Base-by-base conservation (phyloP, 2,329 filamentous ascomycete genomes). In the Chaetomium sp. region DNA sequence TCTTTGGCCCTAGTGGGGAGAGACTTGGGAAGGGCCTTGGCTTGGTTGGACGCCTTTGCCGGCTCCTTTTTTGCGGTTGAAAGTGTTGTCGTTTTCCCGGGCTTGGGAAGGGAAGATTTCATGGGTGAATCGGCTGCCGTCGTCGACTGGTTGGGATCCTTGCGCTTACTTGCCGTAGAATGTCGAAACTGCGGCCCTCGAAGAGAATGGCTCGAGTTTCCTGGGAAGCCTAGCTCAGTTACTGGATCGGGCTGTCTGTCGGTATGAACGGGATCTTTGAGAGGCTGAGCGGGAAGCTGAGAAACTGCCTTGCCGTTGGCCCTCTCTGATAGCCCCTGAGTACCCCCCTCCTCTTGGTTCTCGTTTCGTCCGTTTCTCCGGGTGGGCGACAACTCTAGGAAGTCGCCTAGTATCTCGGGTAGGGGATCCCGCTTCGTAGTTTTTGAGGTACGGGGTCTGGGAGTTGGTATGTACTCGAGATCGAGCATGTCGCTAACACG, bases 401-500 rank as follows among this genome's bases (percentile, higher is more conserved):
- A 6, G 29, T 45, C 55, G 8, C 8, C 49, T 1, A 64, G 61
- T 35, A 64, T 51, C 6, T 60, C 61, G 4, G 58, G 33, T 12
- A 66, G 42, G 1, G 55, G 42, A 19, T 66, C 62, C 4, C 29
- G 56, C 5, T 57, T 60, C 8, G 3, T 35, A 4, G 50, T 7
- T 5, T 62, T 62, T 1, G 54, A 59, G 9, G 29, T 33, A 3
- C 21, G 58, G 7, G 7, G 6, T 7, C 31, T 25, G 6, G 59
- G 64, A 7, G 55, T 55, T 16, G 55, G 42, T 12, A 63, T 31
- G 19, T 25, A 33, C 25, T 66, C 64, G 3, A 66, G 58, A 33
- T 66, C 56, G 27, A 65, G 42, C 61, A 68, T 57, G 25, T 64
- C 61, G 33, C 57, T 63, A 2, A 31, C 27, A 12, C 29, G 58